phyloP scores from a whole-genome alignment of 306 rosid genomes.

The Quercus ilex region DNA sequence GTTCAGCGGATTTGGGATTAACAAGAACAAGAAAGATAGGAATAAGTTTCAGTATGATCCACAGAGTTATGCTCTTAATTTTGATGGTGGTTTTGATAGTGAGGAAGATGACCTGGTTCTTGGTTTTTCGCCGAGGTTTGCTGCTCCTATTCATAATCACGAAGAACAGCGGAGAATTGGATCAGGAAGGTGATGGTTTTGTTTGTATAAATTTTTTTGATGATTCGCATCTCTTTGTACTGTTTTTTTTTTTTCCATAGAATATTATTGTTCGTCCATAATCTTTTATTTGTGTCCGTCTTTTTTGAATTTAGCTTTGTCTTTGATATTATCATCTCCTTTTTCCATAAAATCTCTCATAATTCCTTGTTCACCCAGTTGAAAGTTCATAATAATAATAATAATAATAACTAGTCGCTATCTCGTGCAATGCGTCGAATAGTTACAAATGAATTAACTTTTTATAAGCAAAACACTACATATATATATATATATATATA shows the following conservation, averaged over 20 bases:
- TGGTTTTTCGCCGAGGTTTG: conserved; percentile 46
- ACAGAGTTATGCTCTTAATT: conserved; percentile 71
- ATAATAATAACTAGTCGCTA: no score
- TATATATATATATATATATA: no score
- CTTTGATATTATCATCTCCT: neutral
- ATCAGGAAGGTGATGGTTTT: neutral
- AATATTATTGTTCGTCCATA: no score
- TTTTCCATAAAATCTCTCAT: no score
- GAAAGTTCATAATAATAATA: no score
- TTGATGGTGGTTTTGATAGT: conserved; percentile 39
- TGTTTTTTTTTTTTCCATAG: neutral
- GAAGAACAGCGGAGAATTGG: conserved; percentile 8
- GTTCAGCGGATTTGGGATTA: conserved; percentile 35
- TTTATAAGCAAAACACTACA: no score
- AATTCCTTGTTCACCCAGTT: no score
- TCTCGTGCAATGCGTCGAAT: fast-evolving
- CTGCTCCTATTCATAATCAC: conserved; percentile 32
- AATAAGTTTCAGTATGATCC: conserved; percentile 59
- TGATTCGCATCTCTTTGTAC: neutral
- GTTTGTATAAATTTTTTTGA: neutral
- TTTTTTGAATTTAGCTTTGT: no score
- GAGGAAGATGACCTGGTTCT: conserved; percentile 38
- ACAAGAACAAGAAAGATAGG: conserved; percentile 13
- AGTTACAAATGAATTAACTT: no score
- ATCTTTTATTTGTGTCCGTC: no score